A percentile compares a stretch with the other conserved stretches of the same genome.
phyloP scores from a whole-genome alignment of 2,329 filamentous ascomycete genomes.

The Neofusicoccum sp. region DNA sequence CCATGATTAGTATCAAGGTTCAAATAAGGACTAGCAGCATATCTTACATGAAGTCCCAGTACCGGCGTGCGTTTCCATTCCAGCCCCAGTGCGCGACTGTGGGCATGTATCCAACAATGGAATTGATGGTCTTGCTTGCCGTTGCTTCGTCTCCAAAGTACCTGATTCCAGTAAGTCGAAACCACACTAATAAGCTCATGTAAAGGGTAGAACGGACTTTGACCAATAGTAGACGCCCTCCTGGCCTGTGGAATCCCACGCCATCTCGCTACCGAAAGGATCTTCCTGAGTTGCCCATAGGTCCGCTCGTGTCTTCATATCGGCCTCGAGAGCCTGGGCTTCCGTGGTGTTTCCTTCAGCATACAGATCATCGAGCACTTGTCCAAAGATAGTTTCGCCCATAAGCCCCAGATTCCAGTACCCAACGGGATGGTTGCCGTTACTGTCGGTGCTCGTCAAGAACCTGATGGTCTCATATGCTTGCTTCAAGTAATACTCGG shows the following conservation, averaged over 20 bases:
- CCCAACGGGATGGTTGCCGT: constrained; percentile 22
- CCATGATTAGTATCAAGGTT: neutral
- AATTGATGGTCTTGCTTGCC: constrained; percentile 53
- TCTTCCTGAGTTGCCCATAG: constrained; percentile 52
- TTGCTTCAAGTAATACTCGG: constrained; percentile 57
- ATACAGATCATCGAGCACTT: constrained; percentile 52
- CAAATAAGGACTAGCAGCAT: neutral
- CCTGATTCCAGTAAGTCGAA: neutral
- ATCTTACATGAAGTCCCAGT: constrained; percentile 56
- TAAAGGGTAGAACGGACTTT: constrained; percentile 25
- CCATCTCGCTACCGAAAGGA: constrained; percentile 61
- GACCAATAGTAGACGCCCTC: constrained; percentile 62
- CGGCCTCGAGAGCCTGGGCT: constrained; percentile 41
- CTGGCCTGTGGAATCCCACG: constrained; percentile 62
- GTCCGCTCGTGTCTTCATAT: constrained; percentile 51
- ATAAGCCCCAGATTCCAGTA: constrained; percentile 55
- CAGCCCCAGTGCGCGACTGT: constrained; percentile 61
- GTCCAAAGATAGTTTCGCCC: constrained; percentile 59
- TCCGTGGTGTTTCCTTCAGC: constrained; percentile 46
- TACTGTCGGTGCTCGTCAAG: constrained; percentile 33
- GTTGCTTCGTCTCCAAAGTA: constrained; percentile 52
- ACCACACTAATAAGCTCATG: too few relatives aligned
- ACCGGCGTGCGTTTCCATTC: constrained; percentile 56
- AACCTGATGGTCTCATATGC: constrained; percentile 52
- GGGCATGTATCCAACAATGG: constrained; percentile 57